phyloP scores from a whole-genome alignment of 176 grass and related monocot species.

The Carex myosuroides region DNA sequence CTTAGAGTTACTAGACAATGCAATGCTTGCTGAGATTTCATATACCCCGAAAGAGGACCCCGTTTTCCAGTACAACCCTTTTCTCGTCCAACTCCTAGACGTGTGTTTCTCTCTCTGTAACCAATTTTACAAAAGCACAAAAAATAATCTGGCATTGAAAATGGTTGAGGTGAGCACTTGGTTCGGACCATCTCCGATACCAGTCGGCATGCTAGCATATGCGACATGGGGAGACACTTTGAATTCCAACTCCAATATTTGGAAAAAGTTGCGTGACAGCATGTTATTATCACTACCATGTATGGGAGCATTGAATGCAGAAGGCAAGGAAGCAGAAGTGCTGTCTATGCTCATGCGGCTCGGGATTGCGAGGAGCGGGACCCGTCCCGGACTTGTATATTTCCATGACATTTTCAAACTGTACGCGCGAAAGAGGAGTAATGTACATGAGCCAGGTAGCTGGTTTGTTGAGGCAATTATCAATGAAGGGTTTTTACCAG shows the following conservation, averaged over 20 bases:
- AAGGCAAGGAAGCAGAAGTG: constrained; percentile 23
- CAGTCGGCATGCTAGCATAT: constrained; percentile 17
- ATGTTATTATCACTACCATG: constrained; percentile 11
- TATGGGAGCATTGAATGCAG: constrained; percentile 12
- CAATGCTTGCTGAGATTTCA: constrained; percentile 19
- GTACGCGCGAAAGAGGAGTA: constrained; percentile 22
- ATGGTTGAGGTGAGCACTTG: constrained; percentile 34
- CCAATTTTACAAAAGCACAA: not conserved
- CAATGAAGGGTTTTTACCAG: not conserved
- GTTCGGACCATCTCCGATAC: constrained; percentile 44
- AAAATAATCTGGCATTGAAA: not conserved
- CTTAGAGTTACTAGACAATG: constrained; percentile 9
- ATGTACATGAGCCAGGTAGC: not conserved
- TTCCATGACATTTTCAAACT: constrained; percentile 41
- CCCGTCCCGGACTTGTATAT: constrained; percentile 7
- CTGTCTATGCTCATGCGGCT: constrained; percentile 20
- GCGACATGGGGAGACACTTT: not conserved
- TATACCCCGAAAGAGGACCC: constrained; percentile 17
- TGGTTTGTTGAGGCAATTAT: constrained; percentile 11
- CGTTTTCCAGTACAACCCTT: constrained; percentile 23
- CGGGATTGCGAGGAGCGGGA: constrained; percentile 19
- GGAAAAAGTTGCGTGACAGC: not conserved
- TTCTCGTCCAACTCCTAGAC: constrained; percentile 37
- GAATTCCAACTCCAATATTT: not conserved
- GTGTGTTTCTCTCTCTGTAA: constrained; percentile 37